Base-by-base conservation (phyloP, 805 yeast species). In the Debaryomyces maramus region DNA sequence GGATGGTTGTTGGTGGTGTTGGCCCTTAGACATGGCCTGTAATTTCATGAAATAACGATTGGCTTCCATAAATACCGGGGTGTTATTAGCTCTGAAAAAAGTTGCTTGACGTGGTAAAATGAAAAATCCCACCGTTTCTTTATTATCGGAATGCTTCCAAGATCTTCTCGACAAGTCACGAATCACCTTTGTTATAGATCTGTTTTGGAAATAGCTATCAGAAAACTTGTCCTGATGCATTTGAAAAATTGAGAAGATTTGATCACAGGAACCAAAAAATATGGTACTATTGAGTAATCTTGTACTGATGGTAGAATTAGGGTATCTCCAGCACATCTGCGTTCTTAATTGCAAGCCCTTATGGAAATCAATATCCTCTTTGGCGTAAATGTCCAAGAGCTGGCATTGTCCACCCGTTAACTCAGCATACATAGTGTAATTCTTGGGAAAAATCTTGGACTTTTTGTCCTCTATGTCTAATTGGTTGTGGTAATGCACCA, bases 101-200 rank as follows among this genome's bases (percentile, higher is more conserved):
- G 75, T 68, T 9, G 85, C 78, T 43, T 81, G 78, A 20, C 75
- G 69, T 3, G 97, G 96, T 19, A 90, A 58, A 17, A 82, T 74
- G 46, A 84, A 76, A 51, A 91, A 69, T 3, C 85, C 85, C 13
- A 93, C 76, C 0, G 82, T 76, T 40, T 81, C 87, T 46, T 72
- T 71, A 7, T 62, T 56, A 5, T 55, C 52, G 0, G 84, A 71
- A 57, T 89, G 96, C 52, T 77, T 78, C 99, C 99, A 93, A 1
- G 96, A 83, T 47, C 95, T 78, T 61, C 98, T 78, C 3, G 95
- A 95, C 42, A 91, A 64, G 55, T 89, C 96, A 55, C 98, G 78
- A 30, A 89, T 76, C 17, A 90, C 72, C 55, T 85, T 85, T 16
- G 76, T 75, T 26, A 81, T 64, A 4, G 88, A 73, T 47, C 80